A percentile compares a stretch with the other conserved stretches of the same genome.
These are phyloP conservation scores for Colletotrichum simmondsii DNA, from an alignment of 2,329 filamentous ascomycete genomes.

Conservation along the genomic window DNA sequence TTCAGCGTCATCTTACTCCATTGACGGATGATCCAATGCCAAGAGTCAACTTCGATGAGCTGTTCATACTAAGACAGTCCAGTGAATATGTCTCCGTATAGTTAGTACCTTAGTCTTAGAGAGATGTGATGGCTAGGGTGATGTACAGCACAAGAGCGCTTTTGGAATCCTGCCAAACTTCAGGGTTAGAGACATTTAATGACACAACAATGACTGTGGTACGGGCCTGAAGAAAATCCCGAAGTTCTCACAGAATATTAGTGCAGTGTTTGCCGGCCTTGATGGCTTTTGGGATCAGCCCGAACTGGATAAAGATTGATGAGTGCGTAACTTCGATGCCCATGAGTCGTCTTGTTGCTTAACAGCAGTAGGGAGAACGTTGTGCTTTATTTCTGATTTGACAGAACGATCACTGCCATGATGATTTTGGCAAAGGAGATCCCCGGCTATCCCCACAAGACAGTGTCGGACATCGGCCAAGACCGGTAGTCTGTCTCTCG, in stretches of 20 bases:
- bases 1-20: too few species aligned
- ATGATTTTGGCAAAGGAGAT: not conserved
- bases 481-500: not conserved
- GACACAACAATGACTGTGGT: too few species aligned
- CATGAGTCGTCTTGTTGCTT: too few species aligned
- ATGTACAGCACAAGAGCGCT: not conserved
- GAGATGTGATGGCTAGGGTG: not conserved
- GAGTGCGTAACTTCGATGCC: too few species aligned
- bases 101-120: not conserved
- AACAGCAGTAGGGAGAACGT: not conserved
- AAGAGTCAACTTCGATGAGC: not conserved
- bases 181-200: not conserved
- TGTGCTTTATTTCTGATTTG: not conserved
- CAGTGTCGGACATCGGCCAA: not conserved
- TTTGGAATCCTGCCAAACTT: fast-evolving
- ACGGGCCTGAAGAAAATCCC: too few species aligned
- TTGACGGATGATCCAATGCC: too few species aligned
- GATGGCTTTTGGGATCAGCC: too few species aligned
- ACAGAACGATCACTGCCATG: not conserved
- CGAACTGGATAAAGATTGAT: too few species aligned
- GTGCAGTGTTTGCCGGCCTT: too few species aligned
- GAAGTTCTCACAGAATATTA: too few species aligned
- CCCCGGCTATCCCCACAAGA: not conserved
- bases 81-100: not conserved
- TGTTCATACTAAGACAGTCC: not conserved